A percentile compares a stretch with the other conserved stretches of the same genome.
phyloP scores from a whole-genome alignment of 1,139 yeast species.

The Geotrichum carabidarum region DNA sequence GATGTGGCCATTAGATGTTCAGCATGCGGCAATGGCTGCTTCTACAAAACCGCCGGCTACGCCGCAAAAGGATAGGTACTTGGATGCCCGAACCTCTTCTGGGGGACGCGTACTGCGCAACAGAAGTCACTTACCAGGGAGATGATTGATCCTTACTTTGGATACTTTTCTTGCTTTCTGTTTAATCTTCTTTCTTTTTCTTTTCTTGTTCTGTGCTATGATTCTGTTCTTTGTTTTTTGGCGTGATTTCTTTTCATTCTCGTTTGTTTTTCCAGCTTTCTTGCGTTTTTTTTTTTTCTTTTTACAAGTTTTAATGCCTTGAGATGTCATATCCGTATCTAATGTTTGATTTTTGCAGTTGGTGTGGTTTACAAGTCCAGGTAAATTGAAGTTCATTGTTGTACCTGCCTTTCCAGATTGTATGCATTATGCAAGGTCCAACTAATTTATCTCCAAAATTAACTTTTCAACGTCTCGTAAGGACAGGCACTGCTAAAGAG shows the following conservation, averaged over 20 bases:
- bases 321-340: no score
- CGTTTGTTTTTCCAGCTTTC: background rate
- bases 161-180: background rate
- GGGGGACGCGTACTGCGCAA: constrained; percentile 3
- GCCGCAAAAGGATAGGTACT: constrained; percentile 17
- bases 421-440: no score
- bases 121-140: background rate
- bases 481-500: no score
- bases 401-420: no score
- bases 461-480: no score
- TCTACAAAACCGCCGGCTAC: background rate
- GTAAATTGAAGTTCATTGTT: no score
- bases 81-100: background rate
- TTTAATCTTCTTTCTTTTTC: background rate
- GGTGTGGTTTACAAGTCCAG: no score
- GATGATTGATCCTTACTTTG: background rate
- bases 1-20: constrained; percentile 51
- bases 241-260: background rate
- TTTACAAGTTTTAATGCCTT: background rate
- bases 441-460: no score
- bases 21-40: constrained; percentile 21
- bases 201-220: background rate
- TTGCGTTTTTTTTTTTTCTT: background rate
- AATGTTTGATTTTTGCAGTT: no score
- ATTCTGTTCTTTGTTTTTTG: background rate